phyloP scores from a whole-genome alignment of 2,329 filamentous ascomycete genomes.

The Phoma sp. region DNA sequence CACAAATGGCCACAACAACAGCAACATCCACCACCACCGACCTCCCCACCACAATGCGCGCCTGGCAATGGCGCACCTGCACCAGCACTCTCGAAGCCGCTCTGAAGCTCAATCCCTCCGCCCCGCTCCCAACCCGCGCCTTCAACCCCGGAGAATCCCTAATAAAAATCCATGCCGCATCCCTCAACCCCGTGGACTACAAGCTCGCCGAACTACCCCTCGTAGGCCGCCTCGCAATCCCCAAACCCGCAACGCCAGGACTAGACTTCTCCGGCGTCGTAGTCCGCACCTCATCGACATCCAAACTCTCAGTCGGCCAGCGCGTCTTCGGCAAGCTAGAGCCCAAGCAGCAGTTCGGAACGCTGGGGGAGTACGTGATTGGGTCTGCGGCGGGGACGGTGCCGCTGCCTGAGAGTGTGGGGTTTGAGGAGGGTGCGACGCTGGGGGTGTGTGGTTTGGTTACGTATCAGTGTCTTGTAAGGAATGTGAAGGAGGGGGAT shows the following conservation, averaged over 20 bases:
- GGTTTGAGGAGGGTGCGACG: conserved; percentile 23
- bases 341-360: conserved; percentile 29
- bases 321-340: conserved; percentile 33
- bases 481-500: conserved; percentile 43
- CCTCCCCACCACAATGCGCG: conserved; percentile 28
- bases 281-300: conserved; percentile 7
- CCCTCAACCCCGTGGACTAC: conserved; percentile 35
- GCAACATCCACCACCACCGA: neutral
- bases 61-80: conserved; percentile 31
- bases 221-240: conserved; percentile 24
- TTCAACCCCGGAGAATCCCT: conserved; percentile 21
- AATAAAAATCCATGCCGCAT: conserved; percentile 24
- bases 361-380: conserved; percentile 30
- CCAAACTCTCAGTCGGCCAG: conserved; percentile 18
- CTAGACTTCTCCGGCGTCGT: conserved; percentile 30
- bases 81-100: conserved; percentile 21
- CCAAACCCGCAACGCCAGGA: conserved; percentile 31
- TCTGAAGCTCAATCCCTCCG: conserved; percentile 16
- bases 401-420: conserved; percentile 20
- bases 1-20: neutral
- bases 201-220: conserved; percentile 29
- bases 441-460: conserved; percentile 31
- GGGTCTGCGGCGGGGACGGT: conserved; percentile 26
- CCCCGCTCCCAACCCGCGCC: conserved; percentile 10
- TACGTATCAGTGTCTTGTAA: conserved; percentile 27